Evolutionary conservation across 169 alveolate species (phyloP).

Genomic region (Eimeria sp.): DNA sequence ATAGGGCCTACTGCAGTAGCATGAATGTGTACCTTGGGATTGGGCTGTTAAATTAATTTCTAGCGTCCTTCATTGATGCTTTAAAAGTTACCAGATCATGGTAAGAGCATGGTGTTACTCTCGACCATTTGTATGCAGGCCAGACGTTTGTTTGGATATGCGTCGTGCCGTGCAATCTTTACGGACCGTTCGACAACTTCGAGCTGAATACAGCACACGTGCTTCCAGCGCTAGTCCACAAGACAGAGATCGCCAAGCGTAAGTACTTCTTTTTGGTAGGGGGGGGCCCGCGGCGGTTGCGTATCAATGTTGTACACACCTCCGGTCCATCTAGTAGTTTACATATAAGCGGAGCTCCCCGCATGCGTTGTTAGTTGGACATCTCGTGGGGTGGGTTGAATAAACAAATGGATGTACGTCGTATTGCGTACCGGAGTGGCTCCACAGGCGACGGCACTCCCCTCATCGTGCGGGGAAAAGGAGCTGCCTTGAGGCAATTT

Average conservation of each 20-base stretch:
- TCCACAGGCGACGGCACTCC: conserved; percentile 63
- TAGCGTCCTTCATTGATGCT: neutral
- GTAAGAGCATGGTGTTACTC: neutral
- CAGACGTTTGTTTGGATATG: conserved; percentile 73
- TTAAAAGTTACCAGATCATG: neutral
- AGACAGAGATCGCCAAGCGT: conserved; percentile 84
- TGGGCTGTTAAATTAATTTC: neutral
- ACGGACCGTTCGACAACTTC: conserved; percentile 86
- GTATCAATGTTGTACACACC: neutral
- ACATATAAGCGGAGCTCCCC: neutral
- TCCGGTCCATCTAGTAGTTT: neutral
- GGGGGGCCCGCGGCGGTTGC: too few species aligned
- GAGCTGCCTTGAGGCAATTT: conserved; percentile 86
- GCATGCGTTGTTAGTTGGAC: neutral
- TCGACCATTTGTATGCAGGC: neutral
- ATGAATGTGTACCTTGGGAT: neutral
- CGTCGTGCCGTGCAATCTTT: conserved; percentile 85
- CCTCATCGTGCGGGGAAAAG: conserved; percentile 82
- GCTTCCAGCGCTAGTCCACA: conserved; percentile 85
- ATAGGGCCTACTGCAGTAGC: neutral
- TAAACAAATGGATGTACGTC: neutral
- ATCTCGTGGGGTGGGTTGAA: neutral
- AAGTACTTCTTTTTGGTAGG: too few species aligned
- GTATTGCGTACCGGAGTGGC: neutral
- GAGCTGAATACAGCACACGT: conserved; percentile 83